Base-by-base conservation (phyloP, 345 rosid genomes). In the thale cress (Arabidopsis thaliana) region DNA sequence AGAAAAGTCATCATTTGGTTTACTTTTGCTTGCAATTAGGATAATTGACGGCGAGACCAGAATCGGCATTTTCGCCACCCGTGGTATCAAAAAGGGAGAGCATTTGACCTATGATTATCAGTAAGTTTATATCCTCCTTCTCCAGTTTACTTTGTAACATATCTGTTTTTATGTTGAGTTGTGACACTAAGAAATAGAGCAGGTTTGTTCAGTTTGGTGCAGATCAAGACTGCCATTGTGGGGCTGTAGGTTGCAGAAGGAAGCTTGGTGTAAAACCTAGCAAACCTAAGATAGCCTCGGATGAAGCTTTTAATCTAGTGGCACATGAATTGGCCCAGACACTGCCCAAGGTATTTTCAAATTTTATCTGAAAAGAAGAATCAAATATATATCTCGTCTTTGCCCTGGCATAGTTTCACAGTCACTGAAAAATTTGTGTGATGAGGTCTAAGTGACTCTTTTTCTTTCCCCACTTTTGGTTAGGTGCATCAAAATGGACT, bases 201-300 rank as follows among this genome's bases (percentile, higher is more conserved):
- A 96, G 99, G 88, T 93, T 96, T 87, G 98, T 93, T 67, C 99
- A 96, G 84, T 96, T 96, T 88, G 99, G 99, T 85, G 98, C 98
- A 77, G 99, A 93, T 84, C 97, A 96, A 85, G 99, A 89, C 72
- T 96, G 99, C 72, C 97, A 93, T 65, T 96, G 99, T 73, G 99
- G 99, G 48, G 93, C 98, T 0, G 70, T 34, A 34, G 80, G 84
- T 71, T 96, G 99, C 82, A 87, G 97, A 84, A 79, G 67, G 80
- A 93, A 93, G 83, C 89, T 96, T 64, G 98, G 99, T 60, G 97
- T 88, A 58, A 96, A 89, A 77, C 93, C 96, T 22, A 84, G 78
- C 82, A 96, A 96, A 80, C 95, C 90, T 65, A 96, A 93, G 78
- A 13, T 78, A 57, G 85, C 95, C 52, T 93, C 96, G 13, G 96